Evolutionary conservation across 1,284 basidiomycete genomes (phyloP).

Genomic region (Tetrapyrgos nigripes): DNA sequence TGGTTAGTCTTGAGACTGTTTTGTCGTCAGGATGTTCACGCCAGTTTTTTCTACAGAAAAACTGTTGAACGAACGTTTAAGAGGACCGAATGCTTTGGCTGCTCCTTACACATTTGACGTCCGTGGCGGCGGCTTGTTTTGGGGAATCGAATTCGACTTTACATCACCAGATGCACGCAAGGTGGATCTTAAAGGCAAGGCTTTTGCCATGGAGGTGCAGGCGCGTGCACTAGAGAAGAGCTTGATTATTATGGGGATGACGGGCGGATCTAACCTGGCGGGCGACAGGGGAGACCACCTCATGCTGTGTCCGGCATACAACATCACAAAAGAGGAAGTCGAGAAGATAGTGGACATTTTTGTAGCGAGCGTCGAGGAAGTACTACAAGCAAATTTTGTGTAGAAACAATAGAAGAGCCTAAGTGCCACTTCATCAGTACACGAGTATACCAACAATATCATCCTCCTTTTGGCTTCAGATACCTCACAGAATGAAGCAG

Average conservation of each 20-base stretch:
- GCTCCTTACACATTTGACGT: conserved; percentile 76
- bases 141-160: conserved; percentile 84
- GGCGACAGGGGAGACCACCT: conserved; percentile 75
- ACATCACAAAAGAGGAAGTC: conserved; percentile 69
- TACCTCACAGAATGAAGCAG: conserved; percentile 65
- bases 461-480: conserved; percentile 40
- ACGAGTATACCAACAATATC: conserved; percentile 9
- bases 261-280: conserved; percentile 70
- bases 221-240: conserved; percentile 68
- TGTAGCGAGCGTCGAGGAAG: conserved; percentile 66
- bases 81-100: conserved; percentile 57
- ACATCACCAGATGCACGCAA: conserved; percentile 42
- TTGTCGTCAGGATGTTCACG: conserved; percentile 4
- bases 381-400: conserved; percentile 47
- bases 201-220: conserved; percentile 53
- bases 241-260: conserved; percentile 74
- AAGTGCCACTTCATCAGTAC: conserved; percentile 16
- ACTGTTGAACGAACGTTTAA: conserved; percentile 62
- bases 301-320: conserved; percentile 79
- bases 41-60: conserved; percentile 33
- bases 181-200: conserved; percentile 55
- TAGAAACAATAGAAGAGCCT: conserved; percentile 9
- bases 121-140: conserved; percentile 82
- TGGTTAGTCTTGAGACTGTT: conserved; percentile 30
- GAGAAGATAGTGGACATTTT: conserved; percentile 69